A percentile compares a stretch with the other conserved stretches of the same genome.
These are phyloP conservation scores for Sclerotinia glacialis DNA, from an alignment of 2,329 filamentous ascomycete genomes.

Conservation along the genomic window DNA sequence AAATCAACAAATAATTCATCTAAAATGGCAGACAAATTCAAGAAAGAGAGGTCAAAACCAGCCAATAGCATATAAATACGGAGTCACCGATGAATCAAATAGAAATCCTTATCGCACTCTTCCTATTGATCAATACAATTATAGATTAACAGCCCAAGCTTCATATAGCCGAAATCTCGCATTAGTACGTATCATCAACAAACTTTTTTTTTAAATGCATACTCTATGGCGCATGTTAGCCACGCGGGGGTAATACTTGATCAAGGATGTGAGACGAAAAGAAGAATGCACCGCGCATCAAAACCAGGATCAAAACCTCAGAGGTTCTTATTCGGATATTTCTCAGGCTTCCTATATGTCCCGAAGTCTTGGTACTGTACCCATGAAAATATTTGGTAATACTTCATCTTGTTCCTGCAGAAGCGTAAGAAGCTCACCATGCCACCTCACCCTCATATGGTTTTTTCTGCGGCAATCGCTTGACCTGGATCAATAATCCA, in stretches of 20 bases:
- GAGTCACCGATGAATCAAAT: conserved; percentile 23
- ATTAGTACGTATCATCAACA: not conserved
- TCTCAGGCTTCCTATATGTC: conserved; percentile 11
- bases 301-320: not conserved
- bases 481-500: not conserved
- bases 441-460: conserved; percentile 1
- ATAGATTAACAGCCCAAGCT: conserved; percentile 13
- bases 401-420: conserved; percentile 16
- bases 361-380: conserved; percentile 14
- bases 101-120: conserved; percentile 22
- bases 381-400: conserved; percentile 23
- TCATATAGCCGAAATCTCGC: conserved; percentile 8
- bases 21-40: not conserved
- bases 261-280: not conserved
- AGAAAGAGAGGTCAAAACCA: not conserved
- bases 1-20: not conserved
- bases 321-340: not conserved
- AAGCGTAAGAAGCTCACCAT: not conserved
- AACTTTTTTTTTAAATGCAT: conserved; percentile 7
- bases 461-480: conserved; percentile 14
- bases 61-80: not conserved
- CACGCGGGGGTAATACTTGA: conserved; percentile 1
- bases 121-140: conserved; percentile 12
- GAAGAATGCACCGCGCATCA: not conserved
- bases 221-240: conserved; percentile 10